Evolutionary conservation across 1,284 basidiomycete species (phyloP).

Genomic region (Fistulina hepatica): DNA sequence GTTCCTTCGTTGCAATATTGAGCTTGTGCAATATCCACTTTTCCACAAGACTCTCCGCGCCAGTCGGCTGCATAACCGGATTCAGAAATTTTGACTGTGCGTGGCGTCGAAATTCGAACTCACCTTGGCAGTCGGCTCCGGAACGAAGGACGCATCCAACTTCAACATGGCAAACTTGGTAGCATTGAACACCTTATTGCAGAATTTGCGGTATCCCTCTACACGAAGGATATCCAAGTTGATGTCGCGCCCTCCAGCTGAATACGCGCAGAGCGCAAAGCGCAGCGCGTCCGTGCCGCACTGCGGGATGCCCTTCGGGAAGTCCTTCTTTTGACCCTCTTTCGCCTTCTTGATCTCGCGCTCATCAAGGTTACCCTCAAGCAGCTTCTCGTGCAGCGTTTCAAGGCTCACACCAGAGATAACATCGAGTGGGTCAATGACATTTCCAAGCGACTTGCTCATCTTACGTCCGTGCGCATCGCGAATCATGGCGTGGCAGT

Average conservation of each 20-base stretch:
- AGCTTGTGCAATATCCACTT: conserved; percentile 95
- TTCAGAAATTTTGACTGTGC: conserved; percentile 5
- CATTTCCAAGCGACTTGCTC: conserved; percentile 97
- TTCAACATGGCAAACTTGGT: conserved; percentile 98
- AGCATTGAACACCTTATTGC: conserved; percentile 99
- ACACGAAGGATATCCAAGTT: conserved; percentile 94
- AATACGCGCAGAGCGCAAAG: conserved; percentile 94
- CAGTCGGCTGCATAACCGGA: conserved; percentile 53
- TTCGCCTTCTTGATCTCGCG: conserved; percentile 90
- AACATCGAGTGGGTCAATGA: conserved; percentile 95
- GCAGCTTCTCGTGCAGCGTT: conserved; percentile 78
- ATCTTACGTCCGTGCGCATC: conserved; percentile 99
- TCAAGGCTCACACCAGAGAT: conserved; percentile 83
- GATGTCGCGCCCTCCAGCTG: conserved; percentile 85
- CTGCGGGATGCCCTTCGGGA: conserved; percentile 97
- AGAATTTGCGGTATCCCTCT: conserved; percentile 99
- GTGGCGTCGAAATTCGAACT: too few species aligned
- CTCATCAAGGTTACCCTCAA: conserved; percentile 89
- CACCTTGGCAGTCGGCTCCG: conserved; percentile 61
- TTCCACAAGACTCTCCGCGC: conserved; percentile 87
- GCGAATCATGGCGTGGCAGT: conserved; percentile 98
- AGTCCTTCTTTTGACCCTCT: conserved; percentile 97
- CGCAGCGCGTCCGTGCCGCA: conserved; percentile 96
- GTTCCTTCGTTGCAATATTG: conserved; percentile 67
- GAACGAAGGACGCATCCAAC: conserved; percentile 75